Conservation (phyloP, 768 basidiomycete genomes). For the Kwoniella europaea region DNA sequence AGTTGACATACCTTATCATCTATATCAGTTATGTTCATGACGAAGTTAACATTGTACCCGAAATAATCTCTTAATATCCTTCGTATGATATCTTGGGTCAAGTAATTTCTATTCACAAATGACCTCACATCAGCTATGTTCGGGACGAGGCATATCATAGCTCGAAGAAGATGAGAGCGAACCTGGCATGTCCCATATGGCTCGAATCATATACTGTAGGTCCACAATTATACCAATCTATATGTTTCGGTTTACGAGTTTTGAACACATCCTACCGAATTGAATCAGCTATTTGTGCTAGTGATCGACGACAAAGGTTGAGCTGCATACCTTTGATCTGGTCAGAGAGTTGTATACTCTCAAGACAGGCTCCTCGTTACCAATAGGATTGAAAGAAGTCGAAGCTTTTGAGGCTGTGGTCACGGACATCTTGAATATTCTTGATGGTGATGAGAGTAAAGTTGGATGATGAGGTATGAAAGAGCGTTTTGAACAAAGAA, state of each 20-base stretch:
- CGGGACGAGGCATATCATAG: no score
- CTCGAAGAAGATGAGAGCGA: conserved; percentile 18
- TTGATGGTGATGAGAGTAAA: neutral
- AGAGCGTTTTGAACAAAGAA: conserved; percentile 6
- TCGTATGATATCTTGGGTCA: conserved; percentile 88
- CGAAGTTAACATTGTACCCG: conserved; percentile 95
- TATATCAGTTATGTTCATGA: conserved; percentile 99
- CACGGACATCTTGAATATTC: conserved; percentile 35
- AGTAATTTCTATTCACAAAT: conserved; percentile 77
- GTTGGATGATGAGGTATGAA: neutral
- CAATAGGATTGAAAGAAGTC: conserved; percentile 57
- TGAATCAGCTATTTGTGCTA: neutral
- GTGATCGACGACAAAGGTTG: neutral
- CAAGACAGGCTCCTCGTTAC: conserved; percentile 67
- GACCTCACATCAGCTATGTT: neutral
- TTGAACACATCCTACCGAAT: conserved; percentile 72
- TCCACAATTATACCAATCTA: conserved; percentile 96
- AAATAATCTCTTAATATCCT: conserved; percentile 94
- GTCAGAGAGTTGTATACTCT: conserved; percentile 94
- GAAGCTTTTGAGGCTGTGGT: conserved; percentile 44
- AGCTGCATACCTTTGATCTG: conserved; percentile 71
- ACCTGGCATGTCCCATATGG: conserved; percentile 99
- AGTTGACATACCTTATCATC: conserved; percentile 82
- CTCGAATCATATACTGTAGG: conserved; percentile 98
- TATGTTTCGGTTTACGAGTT: conserved; percentile 60